Evolutionary conservation across 2,329 filamentous ascomycete species (phyloP).

Genomic region (Colletotrichum incanum): DNA sequence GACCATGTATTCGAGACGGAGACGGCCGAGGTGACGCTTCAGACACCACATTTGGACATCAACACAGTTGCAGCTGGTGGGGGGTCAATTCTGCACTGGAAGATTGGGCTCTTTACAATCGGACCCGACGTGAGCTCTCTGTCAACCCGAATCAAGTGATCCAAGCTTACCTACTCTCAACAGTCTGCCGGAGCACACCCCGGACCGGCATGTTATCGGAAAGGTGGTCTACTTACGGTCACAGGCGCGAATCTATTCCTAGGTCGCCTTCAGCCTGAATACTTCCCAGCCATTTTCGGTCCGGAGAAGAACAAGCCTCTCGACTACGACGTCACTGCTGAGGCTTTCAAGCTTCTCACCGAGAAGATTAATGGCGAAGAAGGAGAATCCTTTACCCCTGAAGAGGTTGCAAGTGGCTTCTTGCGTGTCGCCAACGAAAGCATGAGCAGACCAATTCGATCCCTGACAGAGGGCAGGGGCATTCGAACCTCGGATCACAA

Average conservation of each 20-base stretch:
- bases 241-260: slow-evolving; percentile 92
- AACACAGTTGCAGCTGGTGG: no score
- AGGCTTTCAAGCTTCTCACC: slow-evolving; percentile 61
- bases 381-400: slow-evolving; percentile 78
- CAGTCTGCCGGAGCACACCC: slow-evolving; percentile 28
- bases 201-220: slow-evolving; percentile 67
- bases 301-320: no score
- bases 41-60: no score
- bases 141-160: no score
- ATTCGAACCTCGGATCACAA: slow-evolving; percentile 91
- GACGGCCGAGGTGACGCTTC: no score
- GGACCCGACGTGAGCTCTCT: no score
- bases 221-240: slow-evolving; percentile 85
- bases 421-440: slow-evolving; percentile 92
- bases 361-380: slow-evolving; percentile 84
- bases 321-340: no score
- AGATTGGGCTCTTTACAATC: no score
- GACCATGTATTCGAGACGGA: no score
- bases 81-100: no score
- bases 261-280: slow-evolving; percentile 64
- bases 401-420: slow-evolving; percentile 91
- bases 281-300: no score
- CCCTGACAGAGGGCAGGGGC: slow-evolving; percentile 91
- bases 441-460: slow-evolving; percentile 91
- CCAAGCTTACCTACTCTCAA: no score